A percentile compares a stretch with the other conserved stretches of the same genome.
Evolutionary conservation across 2,329 filamentous ascomycete genomes (phyloP).

Genomic region (Blumeriella jaapii): DNA sequence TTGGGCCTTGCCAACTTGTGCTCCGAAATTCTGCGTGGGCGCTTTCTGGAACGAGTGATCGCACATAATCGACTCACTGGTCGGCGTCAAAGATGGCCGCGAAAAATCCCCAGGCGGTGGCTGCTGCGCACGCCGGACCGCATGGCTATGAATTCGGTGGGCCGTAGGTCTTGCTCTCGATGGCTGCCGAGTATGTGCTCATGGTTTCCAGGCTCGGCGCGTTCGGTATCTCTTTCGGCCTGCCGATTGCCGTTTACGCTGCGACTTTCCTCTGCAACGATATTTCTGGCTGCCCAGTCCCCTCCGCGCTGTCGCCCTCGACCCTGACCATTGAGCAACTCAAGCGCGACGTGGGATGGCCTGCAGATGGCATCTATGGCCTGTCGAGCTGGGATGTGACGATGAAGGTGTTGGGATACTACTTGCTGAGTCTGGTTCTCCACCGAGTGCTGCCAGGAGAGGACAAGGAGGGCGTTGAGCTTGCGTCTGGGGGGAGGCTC

Average conservation of each 20-base stretch:
- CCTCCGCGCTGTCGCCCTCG: constrained; percentile 63
- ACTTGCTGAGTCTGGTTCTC: constrained; percentile 61
- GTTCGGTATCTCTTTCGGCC: constrained; percentile 63
- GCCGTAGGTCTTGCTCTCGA: constrained; percentile 21
- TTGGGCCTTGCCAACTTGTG: too few relatives aligned
- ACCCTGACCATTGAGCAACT: constrained; percentile 60
- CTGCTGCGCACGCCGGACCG: constrained; percentile 15
- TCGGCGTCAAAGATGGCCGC: constrained; percentile 16
- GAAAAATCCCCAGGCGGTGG: constrained; percentile 16
- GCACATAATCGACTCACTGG: too few relatives aligned
- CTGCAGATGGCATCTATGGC: constrained; percentile 54
- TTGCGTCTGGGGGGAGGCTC: constrained; percentile 60
- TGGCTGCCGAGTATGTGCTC: constrained; percentile 5
- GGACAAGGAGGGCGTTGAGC: constrained; percentile 56
- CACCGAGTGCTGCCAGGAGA: constrained; percentile 67
- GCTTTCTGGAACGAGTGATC: not conserved
- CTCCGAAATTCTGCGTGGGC: constrained; percentile 8
- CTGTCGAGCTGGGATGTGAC: constrained; percentile 60
- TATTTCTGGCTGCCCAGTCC: constrained; percentile 78
- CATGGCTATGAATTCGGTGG: constrained; percentile 28
- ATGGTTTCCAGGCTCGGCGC: constrained; percentile 54
- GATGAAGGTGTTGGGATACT: constrained; percentile 65
- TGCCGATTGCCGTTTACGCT: constrained; percentile 68
- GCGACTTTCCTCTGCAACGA: constrained; percentile 88
- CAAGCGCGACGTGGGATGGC: constrained; percentile 76